Evolutionary conservation across 2,329 filamentous ascomycete species (phyloP), one percentile per base, ranked within the genome.

Genomic region (Niveomyces coronatus): DNA sequence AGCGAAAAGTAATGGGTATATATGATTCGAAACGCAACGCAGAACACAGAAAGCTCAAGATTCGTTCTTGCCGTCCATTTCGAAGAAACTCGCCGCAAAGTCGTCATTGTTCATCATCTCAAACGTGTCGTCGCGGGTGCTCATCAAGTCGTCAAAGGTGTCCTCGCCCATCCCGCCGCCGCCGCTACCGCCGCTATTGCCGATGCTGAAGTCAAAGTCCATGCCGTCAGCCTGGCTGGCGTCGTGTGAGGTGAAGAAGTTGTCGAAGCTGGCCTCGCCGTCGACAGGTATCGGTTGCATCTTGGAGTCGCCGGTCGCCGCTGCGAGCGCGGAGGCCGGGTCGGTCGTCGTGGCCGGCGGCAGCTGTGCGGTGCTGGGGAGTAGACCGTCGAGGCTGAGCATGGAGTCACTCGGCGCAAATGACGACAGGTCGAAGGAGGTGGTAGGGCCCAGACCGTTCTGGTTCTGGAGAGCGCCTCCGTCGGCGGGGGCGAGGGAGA

Each of bases 101-200:
- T 68, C 63, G 7, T 58, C 62, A 46, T 66, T 62, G 37, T 62
- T 62, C 47, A 65, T 57, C 36, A 49, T 39, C 29, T 65, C 62
- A 42, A 63, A 64, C 7, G 50, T 60, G 41, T 57, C 58, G 36
- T 58, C 56, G 15, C 65, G 67, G 44, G 53, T 55, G 34, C 56
- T 56, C 50, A 64, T 73, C 42, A 74, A 53, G 42, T 72, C 65
- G 42, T 74, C 65, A 44, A 74, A 74, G 19, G 64, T 66, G 27
- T 59, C 51, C 15, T 58, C 57, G 15, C 48, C 50, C 35, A 53
- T 45, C 23, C 54, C 56, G 11, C 40, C 15, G 14, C 31, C 57
- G 11, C 54, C 57, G 23, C 30, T 19, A 20, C 27, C 19, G 6
- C 35, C 37, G 17, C 22, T 31, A 9, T 52, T 54, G 2, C 52